phyloP scores from a whole-genome alignment of 2,329 filamentous ascomycete genomes.

The Exophiala sp. region DNA sequence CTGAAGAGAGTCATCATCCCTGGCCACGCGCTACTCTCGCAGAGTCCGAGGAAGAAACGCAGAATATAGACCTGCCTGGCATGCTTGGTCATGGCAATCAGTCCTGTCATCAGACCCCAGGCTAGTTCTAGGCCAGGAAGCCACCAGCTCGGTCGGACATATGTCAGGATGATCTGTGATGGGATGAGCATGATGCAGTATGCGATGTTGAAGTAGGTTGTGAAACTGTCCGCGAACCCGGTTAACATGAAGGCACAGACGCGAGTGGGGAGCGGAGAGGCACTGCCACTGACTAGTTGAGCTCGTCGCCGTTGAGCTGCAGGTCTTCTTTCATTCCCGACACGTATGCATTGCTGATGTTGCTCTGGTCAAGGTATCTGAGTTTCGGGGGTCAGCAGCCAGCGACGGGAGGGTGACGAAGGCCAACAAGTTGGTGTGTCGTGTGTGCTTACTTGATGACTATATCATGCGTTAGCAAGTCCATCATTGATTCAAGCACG shows the following conservation, averaged over 20 bases:
- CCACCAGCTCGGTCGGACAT: constrained; percentile 30
- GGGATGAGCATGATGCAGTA: constrained; percentile 38
- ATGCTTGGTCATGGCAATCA: constrained; percentile 29
- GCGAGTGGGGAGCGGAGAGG: not conserved
- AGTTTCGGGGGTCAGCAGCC: not conserved
- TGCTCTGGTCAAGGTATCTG: constrained; percentile 16
- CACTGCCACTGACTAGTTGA: constrained; percentile 36
- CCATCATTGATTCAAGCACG: not conserved
- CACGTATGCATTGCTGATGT: constrained; percentile 27
- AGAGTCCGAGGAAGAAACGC: constrained; percentile 34
- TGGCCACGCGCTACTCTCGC: constrained; percentile 34
- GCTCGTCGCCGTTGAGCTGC: constrained; percentile 44
- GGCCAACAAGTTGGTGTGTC: not conserved
- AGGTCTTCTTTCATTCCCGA: constrained; percentile 44
- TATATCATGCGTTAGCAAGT: not conserved
- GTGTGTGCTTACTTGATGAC: not conserved
- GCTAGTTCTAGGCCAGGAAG: constrained; percentile 33
- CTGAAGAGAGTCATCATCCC: constrained; percentile 34
- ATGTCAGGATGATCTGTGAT: constrained; percentile 38
- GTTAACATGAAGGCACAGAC: not conserved
- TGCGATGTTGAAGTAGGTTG: constrained; percentile 38
- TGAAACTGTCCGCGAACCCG: constrained; percentile 32
- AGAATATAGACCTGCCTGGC: constrained; percentile 33
- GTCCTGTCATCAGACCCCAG: constrained; percentile 35
- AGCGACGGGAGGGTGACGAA: not conserved